A percentile compares a stretch with the other conserved stretches of the same genome.
phyloP scores from a whole-genome alignment of 2,329 filamentous ascomycete species.

The Volutella citrinella region DNA sequence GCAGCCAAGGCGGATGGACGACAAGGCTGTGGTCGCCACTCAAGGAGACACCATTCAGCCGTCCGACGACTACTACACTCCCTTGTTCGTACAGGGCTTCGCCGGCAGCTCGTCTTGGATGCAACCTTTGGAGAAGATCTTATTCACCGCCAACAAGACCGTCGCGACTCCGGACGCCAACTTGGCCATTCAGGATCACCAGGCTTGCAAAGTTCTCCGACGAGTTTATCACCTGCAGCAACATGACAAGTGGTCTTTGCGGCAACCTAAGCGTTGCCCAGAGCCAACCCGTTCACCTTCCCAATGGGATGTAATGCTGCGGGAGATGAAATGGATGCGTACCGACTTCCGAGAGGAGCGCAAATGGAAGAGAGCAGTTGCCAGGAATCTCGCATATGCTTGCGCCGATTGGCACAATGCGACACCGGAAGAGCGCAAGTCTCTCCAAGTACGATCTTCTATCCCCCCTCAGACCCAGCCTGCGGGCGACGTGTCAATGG shows the following conservation, averaged over 20 bases:
- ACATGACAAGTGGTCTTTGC: slow-evolving; percentile 85
- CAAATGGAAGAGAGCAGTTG: slow-evolving; percentile 86
- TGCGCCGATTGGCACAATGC: slow-evolving; percentile 80
- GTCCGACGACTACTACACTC: slow-evolving; percentile 62
- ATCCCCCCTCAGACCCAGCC: slow-evolving; percentile 42
- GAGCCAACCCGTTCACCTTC: slow-evolving; percentile 75
- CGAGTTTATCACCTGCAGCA: slow-evolving; percentile 90
- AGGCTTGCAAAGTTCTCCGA: slow-evolving; percentile 81
- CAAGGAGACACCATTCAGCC: slow-evolving; percentile 42
- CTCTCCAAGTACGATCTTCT: slow-evolving; percentile 64
- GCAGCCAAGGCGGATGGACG: slow-evolving; percentile 48
- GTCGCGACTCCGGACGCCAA: slow-evolving; percentile 82
- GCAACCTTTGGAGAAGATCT: slow-evolving; percentile 65
- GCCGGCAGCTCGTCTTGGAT: slow-evolving; percentile 55
- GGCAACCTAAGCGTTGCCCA: slow-evolving; percentile 79
- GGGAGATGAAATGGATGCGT: slow-evolving; percentile 97
- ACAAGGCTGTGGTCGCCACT: slow-evolving; percentile 42
- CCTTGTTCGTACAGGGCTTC: slow-evolving; percentile 59
- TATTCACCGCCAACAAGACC: slow-evolving; percentile 84
- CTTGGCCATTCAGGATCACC: slow-evolving; percentile 78
- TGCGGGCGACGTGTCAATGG: slow-evolving; percentile 29
- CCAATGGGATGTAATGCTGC: slow-evolving; percentile 82
- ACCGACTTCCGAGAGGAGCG: slow-evolving; percentile 93
- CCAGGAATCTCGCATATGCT: slow-evolving; percentile 74
- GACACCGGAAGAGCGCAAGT: slow-evolving; percentile 57